These are phyloP conservation scores for Aspergillus affinis DNA, from an alignment of 495 filamentous ascomycete species.

Conservation along the genomic window DNA sequence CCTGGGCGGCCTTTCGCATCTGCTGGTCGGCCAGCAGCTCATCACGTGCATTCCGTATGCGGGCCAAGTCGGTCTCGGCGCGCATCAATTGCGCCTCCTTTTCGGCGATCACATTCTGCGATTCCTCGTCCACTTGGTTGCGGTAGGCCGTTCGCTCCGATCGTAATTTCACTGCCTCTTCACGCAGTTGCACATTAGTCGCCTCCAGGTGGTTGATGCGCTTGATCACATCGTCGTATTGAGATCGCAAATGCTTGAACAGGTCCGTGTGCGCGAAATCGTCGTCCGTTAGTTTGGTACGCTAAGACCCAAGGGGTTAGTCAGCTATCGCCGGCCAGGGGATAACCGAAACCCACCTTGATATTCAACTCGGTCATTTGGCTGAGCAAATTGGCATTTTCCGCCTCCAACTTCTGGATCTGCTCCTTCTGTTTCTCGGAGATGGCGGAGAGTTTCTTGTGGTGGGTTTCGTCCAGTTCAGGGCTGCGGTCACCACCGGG, in stretches of 20 bases:
- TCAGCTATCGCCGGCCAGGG: neutral
- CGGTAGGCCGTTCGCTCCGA: slow-evolving; percentile 82
- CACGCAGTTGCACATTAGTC: slow-evolving; percentile 77
- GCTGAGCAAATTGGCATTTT: slow-evolving; percentile 76
- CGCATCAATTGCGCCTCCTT: slow-evolving; percentile 76
- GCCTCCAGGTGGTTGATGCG: slow-evolving; percentile 90
- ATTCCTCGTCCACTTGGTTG: slow-evolving; percentile 74
- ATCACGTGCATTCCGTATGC: slow-evolving; percentile 79
- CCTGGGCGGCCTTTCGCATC: slow-evolving; percentile 75
- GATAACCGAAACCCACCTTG: slow-evolving; percentile 41
- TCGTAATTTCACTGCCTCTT: slow-evolving; percentile 81
- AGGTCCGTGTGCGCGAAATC: slow-evolving; percentile 90
- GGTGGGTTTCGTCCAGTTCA: slow-evolving; percentile 67
- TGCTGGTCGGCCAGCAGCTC: slow-evolving; percentile 77
- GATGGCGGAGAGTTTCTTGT: slow-evolving; percentile 65
- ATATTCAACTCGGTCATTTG: slow-evolving; percentile 71
- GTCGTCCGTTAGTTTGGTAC: slow-evolving; percentile 77
- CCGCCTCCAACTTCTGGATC: slow-evolving; percentile 69
- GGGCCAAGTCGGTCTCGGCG: slow-evolving; percentile 79
- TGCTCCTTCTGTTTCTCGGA: slow-evolving; percentile 85
- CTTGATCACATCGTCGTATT: slow-evolving; percentile 89
- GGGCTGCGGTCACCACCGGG: slow-evolving; percentile 48
- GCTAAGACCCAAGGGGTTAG: slow-evolving; percentile 34
- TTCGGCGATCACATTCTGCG: slow-evolving; percentile 65
- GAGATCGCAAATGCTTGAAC: slow-evolving; percentile 85